Evolutionary conservation across 2,329 filamentous ascomycete species (phyloP).

Genomic region (Fusarium chlamydosporum): DNA sequence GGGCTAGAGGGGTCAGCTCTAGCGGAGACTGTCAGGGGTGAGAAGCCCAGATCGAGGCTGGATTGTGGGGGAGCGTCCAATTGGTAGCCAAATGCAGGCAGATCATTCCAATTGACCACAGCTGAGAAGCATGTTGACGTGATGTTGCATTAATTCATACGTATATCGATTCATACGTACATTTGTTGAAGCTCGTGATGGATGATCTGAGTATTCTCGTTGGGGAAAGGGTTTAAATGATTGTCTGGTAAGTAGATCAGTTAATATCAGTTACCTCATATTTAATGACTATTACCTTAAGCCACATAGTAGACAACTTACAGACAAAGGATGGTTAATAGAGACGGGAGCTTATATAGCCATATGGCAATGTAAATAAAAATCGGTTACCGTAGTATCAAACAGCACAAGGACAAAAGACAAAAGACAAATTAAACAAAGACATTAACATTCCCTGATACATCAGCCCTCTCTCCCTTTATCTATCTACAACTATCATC

Average conservation of each 20-base stretch:
- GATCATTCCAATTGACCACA: conserved; percentile 17
- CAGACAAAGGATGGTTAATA: background rate
- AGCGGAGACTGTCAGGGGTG: conserved; percentile 21
- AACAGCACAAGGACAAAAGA: background rate
- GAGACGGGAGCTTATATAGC: background rate
- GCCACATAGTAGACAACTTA: background rate
- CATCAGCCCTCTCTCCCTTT: conserved; percentile 14
- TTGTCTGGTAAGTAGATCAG: background rate
- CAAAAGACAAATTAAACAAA: conserved; percentile 2
- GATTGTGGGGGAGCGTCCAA: conserved; percentile 26
- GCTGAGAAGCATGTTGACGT: conserved; percentile 28
- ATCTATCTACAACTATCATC: conserved; percentile 13
- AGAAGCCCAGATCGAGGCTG: conserved; percentile 12
- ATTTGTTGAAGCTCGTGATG: background rate
- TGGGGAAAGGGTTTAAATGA: background rate
- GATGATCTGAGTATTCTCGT: background rate
- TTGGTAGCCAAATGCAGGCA: conserved; percentile 27
- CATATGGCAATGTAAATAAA: too few relatives aligned
- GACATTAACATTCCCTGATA: background rate
- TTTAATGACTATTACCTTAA: background rate
- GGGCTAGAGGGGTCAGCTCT: conserved; percentile 19
- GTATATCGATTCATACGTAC: background rate
- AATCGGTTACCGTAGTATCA: background rate
- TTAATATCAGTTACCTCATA: background rate
- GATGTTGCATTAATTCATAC: conserved; percentile 7